Percentiles rank a stretch among this genome's conserved stretches.
phyloP scores from a whole-genome alignment of 2,329 filamentous ascomycete genomes.

The Fusarium longipes region DNA sequence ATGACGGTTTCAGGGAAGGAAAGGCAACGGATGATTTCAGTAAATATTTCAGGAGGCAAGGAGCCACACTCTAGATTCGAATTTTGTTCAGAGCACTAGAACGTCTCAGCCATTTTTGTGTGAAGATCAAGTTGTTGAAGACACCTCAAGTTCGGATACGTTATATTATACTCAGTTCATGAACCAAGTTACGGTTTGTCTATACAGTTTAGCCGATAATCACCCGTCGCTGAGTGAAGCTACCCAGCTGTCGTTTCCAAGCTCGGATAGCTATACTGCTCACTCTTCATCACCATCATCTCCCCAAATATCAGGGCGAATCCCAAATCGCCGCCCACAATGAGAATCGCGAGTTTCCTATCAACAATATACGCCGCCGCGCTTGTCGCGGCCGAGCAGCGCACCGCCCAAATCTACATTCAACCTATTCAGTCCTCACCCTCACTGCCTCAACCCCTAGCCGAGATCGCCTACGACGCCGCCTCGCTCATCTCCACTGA shows the following conservation, averaged over 20 bases:
- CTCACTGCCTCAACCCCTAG: slow-evolving; percentile 58
- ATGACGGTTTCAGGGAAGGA: slow-evolving; percentile 27
- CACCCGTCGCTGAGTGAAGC: slow-evolving; percentile 25
- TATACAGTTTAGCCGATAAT: slow-evolving; percentile 39
- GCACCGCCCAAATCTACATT: slow-evolving; percentile 64
- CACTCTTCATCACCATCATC: slow-evolving; percentile 9
- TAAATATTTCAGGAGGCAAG: slow-evolving; percentile 20
- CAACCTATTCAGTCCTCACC: slow-evolving; percentile 59
- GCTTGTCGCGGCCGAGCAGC: slow-evolving; percentile 54
- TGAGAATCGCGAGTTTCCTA: slow-evolving; percentile 57
- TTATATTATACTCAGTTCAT: background rate
- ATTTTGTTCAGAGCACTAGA: background rate
- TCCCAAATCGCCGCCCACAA: slow-evolving; percentile 40
- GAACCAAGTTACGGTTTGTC: background rate
- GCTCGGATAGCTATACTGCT: slow-evolving; percentile 15
- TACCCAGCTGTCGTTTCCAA: slow-evolving; percentile 39
- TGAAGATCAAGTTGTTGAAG: background rate
- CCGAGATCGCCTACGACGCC: slow-evolving; percentile 66
- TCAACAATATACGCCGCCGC: slow-evolving; percentile 57
- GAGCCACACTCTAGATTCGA: slow-evolving; percentile 23
- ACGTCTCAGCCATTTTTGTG: background rate
- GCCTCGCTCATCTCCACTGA: slow-evolving; percentile 57
- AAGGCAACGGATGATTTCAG: slow-evolving; percentile 27
- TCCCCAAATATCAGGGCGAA: background rate
- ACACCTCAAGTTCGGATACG: background rate